Evolutionary conservation across 1,284 basidiomycete species (phyloP).

Genomic region (Lentinus polychrous): DNA sequence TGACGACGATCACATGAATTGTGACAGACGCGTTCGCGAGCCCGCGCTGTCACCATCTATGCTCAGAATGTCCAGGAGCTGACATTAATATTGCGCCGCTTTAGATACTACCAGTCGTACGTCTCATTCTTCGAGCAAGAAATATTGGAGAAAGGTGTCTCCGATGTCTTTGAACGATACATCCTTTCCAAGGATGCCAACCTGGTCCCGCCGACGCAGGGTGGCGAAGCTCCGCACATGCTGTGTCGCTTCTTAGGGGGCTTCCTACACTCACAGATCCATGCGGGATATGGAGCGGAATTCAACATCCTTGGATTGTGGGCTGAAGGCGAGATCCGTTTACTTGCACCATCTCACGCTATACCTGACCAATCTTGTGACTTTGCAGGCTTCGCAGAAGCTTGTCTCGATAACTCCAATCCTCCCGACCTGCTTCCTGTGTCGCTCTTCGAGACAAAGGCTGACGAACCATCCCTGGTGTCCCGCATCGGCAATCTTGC

Average conservation of each 20-base stretch:
- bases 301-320: constrained; percentile 57
- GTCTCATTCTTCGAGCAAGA: constrained; percentile 46
- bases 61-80: too few relatives aligned
- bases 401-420: background rate
- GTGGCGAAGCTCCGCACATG: constrained; percentile 42
- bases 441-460: background rate
- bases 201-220: constrained; percentile 21
- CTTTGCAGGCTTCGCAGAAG: constrained; percentile 1
- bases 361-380: background rate
- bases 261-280: constrained; percentile 60
- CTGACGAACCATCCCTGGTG: too few relatives aligned
- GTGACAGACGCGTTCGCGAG: background rate
- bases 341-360: background rate
- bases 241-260: constrained; percentile 52
- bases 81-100: background rate
- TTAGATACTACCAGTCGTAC: constrained; percentile 54
- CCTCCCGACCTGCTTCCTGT: background rate
- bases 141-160: constrained; percentile 31
- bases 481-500: background rate
- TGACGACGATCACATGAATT: too few relatives aligned
- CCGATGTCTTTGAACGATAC: constrained; percentile 43
- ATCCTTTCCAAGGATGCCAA: constrained; percentile 52
- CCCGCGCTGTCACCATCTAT: background rate
- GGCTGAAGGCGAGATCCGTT: constrained; percentile 43
- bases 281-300: constrained; percentile 57